Evolutionary conservation across 2,329 filamentous ascomycete species (phyloP), one percentile per base, ranked within the genome.

Genomic region (Cladophialophora yegresii): DNA sequence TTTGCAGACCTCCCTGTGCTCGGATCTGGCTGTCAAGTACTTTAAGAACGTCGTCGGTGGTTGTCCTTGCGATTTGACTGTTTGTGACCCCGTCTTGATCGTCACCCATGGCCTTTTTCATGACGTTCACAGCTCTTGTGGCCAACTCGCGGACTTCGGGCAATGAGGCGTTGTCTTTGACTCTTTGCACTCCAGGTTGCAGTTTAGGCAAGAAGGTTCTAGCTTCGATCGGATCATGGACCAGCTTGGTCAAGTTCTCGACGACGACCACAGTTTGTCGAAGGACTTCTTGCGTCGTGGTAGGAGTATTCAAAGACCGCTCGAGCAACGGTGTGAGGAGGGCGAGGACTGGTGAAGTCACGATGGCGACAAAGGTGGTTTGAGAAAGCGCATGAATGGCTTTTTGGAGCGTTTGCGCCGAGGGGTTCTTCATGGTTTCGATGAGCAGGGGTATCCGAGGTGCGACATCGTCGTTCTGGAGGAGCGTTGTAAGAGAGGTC

Each of bases 351-450:
- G 95, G 95, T 8, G 93, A 97, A 12, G 92, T 97, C 72, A 99
- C 95, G 69, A 96, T 85, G 62, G 95, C 93, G 59, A 99, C 95
- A 72, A 99, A 99, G n/a, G 95, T 99, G 10, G 95, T 99, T 81
- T 96, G 92, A 3, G 93, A 97, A 53, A 99, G 84, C 53, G 93
- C 95, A 75, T 97, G 95, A 70, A 99, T 98, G 33, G 95, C 93
- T 82, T 97, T 97, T 76, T 96, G 91, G 62, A 96, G 84, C 30
- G 89, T 92, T 77, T 96, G 87, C 13, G 90, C 83, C 10, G 92
- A 96, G 5, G 95, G 95, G 72, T 97, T 88, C 77, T 97, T 91
- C 89, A 99, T 97, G 55, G 92, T 91, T 76, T 96, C 92, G 77
- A 99, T 88, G 55, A 99, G 85, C 2, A 98, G 87, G 6, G 93